Base-by-base conservation (phyloP, 352 stramenopile species). In the Peronosclerospora sorghi region DNA sequence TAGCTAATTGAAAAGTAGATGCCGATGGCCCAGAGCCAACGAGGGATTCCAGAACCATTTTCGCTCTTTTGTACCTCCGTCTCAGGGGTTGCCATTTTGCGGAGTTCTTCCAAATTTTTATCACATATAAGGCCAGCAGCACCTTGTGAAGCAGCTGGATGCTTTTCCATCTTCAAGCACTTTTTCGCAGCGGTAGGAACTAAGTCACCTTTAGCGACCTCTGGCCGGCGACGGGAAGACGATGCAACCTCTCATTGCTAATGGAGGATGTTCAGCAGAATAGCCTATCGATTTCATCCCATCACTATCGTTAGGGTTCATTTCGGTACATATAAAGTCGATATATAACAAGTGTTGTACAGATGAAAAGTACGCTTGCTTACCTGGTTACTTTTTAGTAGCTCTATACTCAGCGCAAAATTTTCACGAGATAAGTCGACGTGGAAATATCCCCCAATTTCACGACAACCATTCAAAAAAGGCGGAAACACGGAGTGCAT, bases 391-490 rank as follows among this genome's bases (percentile, higher is more conserved):
- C n/a, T n/a, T n/a, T n/a, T n/a, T n/a, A n/a, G n/a, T n/a, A n/a
- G n/a, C n/a, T n/a, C n/a, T n/a, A n/a, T n/a, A n/a, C n/a, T n/a
- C n/a, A n/a, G n/a, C 27, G 59, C 54, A 45, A 86, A 83, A 56
- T 90, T 90, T 37, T 86, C 71, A 10, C 64, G 63, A 3, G 66
- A 68, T 23, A 87, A 46, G 43, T 83, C 72, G 40, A 61, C 66
- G 56, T 84, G 73, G 51, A 96, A 87, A 67, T 91, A 97, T 19
- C 71, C 73, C 21, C 92, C 88, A 54, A 98, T 81, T 13, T 51
- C 93, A n/a, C n/a, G n/a, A n/a, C n/a, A n/a, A n/a, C n/a, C n/a
- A n/a, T n/a, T n/a, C n/a, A n/a, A n/a, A n/a, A n/a, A n/a, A n/a
- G n/a, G n/a, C n/a, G n/a, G n/a, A n/a, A n/a, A n/a, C n/a, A n/a